Base-by-base conservation (phyloP, 139 green algal species). In the Chlorella sorokiniana region DNA sequence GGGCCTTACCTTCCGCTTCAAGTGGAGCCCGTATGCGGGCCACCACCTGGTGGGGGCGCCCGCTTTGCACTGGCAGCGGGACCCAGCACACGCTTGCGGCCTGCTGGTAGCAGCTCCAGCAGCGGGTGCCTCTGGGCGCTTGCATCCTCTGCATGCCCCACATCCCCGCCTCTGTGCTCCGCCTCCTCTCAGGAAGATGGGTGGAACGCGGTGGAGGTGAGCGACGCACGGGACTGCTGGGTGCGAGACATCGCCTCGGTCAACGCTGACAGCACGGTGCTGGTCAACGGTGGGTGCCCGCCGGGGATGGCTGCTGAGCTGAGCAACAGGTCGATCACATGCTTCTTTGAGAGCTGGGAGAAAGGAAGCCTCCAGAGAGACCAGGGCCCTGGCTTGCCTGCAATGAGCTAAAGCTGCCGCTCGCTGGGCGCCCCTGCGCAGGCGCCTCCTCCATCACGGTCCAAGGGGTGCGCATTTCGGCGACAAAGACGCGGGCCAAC, bases 1-100 rank as follows among this genome's bases (percentile, higher is more conserved):
- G 44, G 70, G 70, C 70, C 31, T 77, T n/a, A 77, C 70, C 10
- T 63, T 77, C n/a, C 41, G 37, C 8, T 77, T 77, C 70, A 63
- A 63, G 44, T 77, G 70, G 70, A 31, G 4, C 10, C 37, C 25
- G 44, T 77, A 77, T 20, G 70, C 41, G 9, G 70, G 70, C 14
- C 70, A 77, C 31, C 70, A 77, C 70, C 35, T 40, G 29, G 70
- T 77, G 70, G 63, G 69, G 6, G 48, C 23, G 56, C 56, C 56
- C n/a, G 56, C 56, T 33, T n/a, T 65, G 56, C 56, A 22, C 14
- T 16, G 16, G n/a, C n/a, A n/a, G n/a, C n/a, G n/a, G n/a, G n/a
- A n/a, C n/a, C n/a, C n/a, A n/a, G n/a, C n/a, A n/a, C n/a, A n/a
- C n/a, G n/a, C n/a, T n/a, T n/a, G n/a, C n/a, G n/a, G n/a, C n/a